Evolutionary conservation across 2,329 filamentous ascomycete genomes (phyloP), one percentile per base, ranked within the genome.

Genomic region (Pseudogymnoascus sp.): DNA sequence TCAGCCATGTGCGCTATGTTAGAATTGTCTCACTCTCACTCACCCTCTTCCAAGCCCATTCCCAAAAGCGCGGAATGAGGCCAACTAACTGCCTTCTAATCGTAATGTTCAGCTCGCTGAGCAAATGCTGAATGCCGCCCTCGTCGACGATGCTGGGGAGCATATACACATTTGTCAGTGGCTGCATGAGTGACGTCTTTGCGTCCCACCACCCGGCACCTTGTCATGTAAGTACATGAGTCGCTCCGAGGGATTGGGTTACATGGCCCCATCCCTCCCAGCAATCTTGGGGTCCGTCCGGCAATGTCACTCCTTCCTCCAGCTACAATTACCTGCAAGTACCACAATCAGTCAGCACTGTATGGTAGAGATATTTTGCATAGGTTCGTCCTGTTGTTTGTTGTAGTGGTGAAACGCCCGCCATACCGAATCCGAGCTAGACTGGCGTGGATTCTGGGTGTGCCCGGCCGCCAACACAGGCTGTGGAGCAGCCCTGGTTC

Each of bases 121-220:
- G 44, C 7, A 31, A 2, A 15, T 31, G 21, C 25, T 31, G 44
- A 31, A 51, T 51, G 44, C 44, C 21, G 42, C 42, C 44, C 25
- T 51, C 13, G 35, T 31, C 8, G 13, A 15, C 13, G 44, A 9
- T 51, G 44, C 42, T 44, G 42, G 42, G 44, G 7, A 51, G 27
- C 21, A 51, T 31, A 51, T 31, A 51, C 44, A 51, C 44, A 51
- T 51, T 51, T 51, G 44, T 51, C 44, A 51, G 44, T 51, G 4
- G 44, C 44, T 51, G 44, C 44, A 51, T 51, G 44, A 48, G 44
- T 51, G 44, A 51, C 44, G 44, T 51, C 44, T 51, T 51, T 3
- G 8, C 44, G 12, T 51, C 44, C 44, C 44, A 51, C 44, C 27
- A 15, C 8, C 35, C n/a, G 35, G 25, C 27, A 38, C 35, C 35